phyloP scores from a whole-genome alignment of 1,284 basidiomycete genomes.

The Austropuccinia psidii region DNA sequence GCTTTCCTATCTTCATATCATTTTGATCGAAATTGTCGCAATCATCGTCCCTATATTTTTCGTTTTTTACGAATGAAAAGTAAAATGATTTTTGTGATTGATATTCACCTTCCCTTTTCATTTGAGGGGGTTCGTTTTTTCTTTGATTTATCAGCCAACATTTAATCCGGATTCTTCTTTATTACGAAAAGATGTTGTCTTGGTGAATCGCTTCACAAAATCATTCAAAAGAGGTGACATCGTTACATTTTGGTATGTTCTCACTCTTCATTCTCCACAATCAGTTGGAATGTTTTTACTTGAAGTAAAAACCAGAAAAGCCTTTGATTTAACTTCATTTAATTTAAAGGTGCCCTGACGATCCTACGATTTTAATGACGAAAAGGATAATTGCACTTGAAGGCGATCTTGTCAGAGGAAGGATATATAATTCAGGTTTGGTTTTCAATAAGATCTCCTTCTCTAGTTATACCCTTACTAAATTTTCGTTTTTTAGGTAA shows the following conservation, averaged over 20 bases:
- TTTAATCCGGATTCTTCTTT: slow-evolving; percentile 50
- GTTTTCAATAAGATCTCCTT: slow-evolving; percentile 49
- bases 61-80: not conserved
- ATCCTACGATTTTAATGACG: slow-evolving; percentile 51
- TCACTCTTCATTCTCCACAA: not conserved
- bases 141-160: no score
- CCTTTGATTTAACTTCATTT: not conserved
- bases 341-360: slow-evolving; percentile 49
- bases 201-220: slow-evolving; percentile 50
- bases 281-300: not conserved
- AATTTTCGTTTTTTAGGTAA: not conserved
- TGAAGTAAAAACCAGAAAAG: not conserved
- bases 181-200: slow-evolving; percentile 51
- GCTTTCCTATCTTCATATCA: no score
- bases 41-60: not conserved
- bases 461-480: slow-evolving; percentile 39
- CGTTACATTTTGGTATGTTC: slow-evolving; percentile 51
- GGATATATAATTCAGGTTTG: slow-evolving; percentile 47
- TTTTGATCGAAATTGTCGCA: not conserved
- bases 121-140: no score
- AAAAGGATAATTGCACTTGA: slow-evolving; percentile 54
- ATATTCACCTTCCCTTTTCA: no score
- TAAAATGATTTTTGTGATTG: not conserved
- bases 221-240: slow-evolving; percentile 51
- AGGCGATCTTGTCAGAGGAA: slow-evolving; percentile 52